phyloP scores from a whole-genome alignment of 345 rosid genomes.

The Erodium maritimum region DNA sequence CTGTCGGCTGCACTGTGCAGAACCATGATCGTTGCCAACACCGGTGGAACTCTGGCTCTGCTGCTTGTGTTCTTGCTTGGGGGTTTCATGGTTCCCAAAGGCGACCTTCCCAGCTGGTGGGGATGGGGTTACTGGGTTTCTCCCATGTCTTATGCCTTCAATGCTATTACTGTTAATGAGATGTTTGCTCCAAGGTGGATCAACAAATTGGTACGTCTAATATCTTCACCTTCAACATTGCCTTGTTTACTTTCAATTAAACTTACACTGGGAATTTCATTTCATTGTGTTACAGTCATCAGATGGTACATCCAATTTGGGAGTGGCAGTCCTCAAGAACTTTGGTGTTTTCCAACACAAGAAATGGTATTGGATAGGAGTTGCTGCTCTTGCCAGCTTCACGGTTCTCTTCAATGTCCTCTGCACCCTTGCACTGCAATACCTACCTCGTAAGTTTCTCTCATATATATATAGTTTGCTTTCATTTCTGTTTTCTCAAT shows the following conservation, averaged over 20 bases:
- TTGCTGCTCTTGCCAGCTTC: slow-evolving; percentile 50
- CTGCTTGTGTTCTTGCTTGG: slow-evolving; percentile 22
- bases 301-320: slow-evolving; percentile 37
- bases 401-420: slow-evolving; percentile 61
- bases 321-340: slow-evolving; percentile 42
- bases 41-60: slow-evolving; percentile 17
- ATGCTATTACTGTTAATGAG: slow-evolving; percentile 65
- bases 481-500: neutral
- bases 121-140: slow-evolving; percentile 89
- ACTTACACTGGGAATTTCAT: neutral
- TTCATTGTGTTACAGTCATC: slow-evolving; percentile 36
- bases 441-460: slow-evolving; percentile 46
- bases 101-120: slow-evolving; percentile 73
- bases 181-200: slow-evolving; percentile 79
- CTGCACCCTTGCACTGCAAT: slow-evolving; percentile 53
- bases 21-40: slow-evolving; percentile 21
- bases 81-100: slow-evolving; percentile 28
- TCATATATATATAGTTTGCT: neutral
- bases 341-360: slow-evolving; percentile 34
- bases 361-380: slow-evolving; percentile 86
- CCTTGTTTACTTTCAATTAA: neutral
- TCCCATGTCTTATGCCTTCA: slow-evolving; percentile 61
- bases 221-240: slow-evolving; percentile 1
- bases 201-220: slow-evolving; percentile 34
- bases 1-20: slow-evolving; percentile 17